Base-by-base conservation (phyloP, 2,329 filamentous ascomycete species). In the Claviceps citrina region DNA sequence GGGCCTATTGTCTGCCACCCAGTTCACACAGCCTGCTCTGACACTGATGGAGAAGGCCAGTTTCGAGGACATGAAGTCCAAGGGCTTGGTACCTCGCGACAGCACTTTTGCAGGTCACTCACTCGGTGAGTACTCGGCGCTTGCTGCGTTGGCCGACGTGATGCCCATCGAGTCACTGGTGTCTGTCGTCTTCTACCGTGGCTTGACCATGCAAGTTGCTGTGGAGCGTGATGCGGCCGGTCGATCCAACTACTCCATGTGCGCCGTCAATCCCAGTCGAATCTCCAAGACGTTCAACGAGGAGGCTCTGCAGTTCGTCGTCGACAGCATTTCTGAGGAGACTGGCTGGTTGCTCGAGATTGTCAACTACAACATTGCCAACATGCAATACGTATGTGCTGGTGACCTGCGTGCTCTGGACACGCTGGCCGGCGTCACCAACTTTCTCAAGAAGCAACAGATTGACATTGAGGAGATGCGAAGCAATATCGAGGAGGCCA, bases 31-130 rank as follows among this genome's bases (percentile, higher is more conserved):
- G 64, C 91, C 91, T 26, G 91, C 91, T 38, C 69, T 98, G 52
- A 98, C 91, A 1, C 73, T 98, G 37, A 98, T 98, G 93, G 91
- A 98, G 71, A 98, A 98, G 75, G 91, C 91, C 44, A 93, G 85
- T 54, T 98, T 98, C 52, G 91, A 96, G 65, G 93, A 98, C 61
- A 96, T 98, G 91, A 85, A 85, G 56, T 75, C 86, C 53, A 96
- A 94, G 73, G 91, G 93, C 45, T 76, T 98, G 26, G 89, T 98
- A 25, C 86, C 94, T 52, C 75, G 85, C 44, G 89, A 96, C 67
- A 95, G 85, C 73, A 94, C 83, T 50, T 98, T 98, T 59, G 91
- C 91, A 12, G 91, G 91, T 49, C 91, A 98, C 69, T 98, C 93
- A 1, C 77, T 98, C 18, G 91, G 91, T 63, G 91, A 98, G 67